phyloP scores from a whole-genome alignment of 2,329 filamentous ascomycete genomes.

The Neofusicoccum umdonicola region DNA sequence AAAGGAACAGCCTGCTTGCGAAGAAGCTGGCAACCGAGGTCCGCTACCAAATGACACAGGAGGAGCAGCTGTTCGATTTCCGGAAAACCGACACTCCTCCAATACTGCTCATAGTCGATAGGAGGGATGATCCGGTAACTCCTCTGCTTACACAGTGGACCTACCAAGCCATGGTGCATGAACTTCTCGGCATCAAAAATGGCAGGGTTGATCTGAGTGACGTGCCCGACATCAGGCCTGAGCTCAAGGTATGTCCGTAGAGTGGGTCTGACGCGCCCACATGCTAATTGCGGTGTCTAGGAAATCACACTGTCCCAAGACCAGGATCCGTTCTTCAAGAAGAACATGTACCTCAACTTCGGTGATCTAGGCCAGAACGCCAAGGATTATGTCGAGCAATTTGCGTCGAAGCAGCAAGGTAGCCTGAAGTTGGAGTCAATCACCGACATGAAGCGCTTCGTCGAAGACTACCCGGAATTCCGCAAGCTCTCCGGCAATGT shows the following conservation, averaged over 20 bases:
- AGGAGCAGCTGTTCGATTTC: constrained; percentile 96
- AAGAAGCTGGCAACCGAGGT: constrained; percentile 94
- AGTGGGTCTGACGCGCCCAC: neutral
- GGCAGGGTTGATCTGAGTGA: constrained; percentile 87
- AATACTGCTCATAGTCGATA: constrained; percentile 84
- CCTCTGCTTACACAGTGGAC: constrained; percentile 97
- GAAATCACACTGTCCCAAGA: constrained; percentile 96
- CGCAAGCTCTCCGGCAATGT: constrained; percentile 95
- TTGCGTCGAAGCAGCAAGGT: constrained; percentile 95
- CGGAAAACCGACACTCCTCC: constrained; percentile 91
- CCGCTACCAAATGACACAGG: constrained; percentile 88
- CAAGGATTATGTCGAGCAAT: constrained; percentile 98
- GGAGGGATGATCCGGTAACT: constrained; percentile 91
- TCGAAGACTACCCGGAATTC: constrained; percentile 98
- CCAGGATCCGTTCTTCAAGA: constrained; percentile 97
- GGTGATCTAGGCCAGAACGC: constrained; percentile 93
- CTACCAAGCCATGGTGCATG: constrained; percentile 99
- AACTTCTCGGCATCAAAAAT: constrained; percentile 88
- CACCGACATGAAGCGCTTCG: constrained; percentile 97
- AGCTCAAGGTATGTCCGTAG: constrained; percentile 59
- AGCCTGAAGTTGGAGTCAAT: constrained; percentile 97
- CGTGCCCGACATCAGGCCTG: constrained; percentile 78
- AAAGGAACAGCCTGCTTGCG: constrained; percentile 83
- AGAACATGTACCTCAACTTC: constrained; percentile 99
- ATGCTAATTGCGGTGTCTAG: constrained; percentile 22